Conservation (phyloP, 1,139 yeast species). For the Diutina sp. region DNA sequence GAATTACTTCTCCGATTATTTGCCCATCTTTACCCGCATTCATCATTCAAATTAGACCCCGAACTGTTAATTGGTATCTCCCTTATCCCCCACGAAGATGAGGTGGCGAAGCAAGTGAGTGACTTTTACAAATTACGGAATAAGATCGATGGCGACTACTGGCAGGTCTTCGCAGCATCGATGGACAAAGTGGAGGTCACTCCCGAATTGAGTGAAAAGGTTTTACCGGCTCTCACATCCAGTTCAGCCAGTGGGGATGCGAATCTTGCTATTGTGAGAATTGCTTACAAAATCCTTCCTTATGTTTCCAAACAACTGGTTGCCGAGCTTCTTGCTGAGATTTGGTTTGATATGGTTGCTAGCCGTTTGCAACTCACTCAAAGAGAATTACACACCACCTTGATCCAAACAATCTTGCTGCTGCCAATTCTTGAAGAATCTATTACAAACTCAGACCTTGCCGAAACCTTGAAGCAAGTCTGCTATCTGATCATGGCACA, state of each 20-base stretch:
- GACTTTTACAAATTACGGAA: slow-evolving; percentile 34
- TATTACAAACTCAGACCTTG: slow-evolving; percentile 11
- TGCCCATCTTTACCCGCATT: slow-evolving; percentile 3
- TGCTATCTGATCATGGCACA: slow-evolving; percentile 32
- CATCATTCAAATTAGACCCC: background rate
- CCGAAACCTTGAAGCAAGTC: slow-evolving; percentile 19
- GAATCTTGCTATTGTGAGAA: slow-evolving; percentile 13
- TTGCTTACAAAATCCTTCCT: slow-evolving; percentile 5
- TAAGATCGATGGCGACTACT: slow-evolving; percentile 22
- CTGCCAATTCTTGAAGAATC: slow-evolving; percentile 11
- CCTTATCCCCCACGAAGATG: slow-evolving; percentile 12
- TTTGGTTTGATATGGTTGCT: slow-evolving; percentile 46
- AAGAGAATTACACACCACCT: slow-evolving; percentile 42
- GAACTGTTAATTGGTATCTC: slow-evolving; percentile 9
- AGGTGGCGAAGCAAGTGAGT: slow-evolving; percentile 13
- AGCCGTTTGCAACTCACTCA: slow-evolving; percentile 58
- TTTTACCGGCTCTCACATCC: slow-evolving; percentile 9
- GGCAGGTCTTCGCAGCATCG: slow-evolving; percentile 6
- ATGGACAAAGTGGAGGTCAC: slow-evolving; percentile 5
- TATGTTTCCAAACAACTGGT: background rate
- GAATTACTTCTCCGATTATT: slow-evolving; percentile 2
- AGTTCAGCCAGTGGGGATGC: slow-evolving; percentile 14
- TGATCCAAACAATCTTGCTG: slow-evolving; percentile 34
- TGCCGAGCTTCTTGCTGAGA: slow-evolving; percentile 17
- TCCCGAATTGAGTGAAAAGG: slow-evolving; percentile 6